Conservation (phyloP, 345 rosid genomes). For the Brassica juncea region DNA sequence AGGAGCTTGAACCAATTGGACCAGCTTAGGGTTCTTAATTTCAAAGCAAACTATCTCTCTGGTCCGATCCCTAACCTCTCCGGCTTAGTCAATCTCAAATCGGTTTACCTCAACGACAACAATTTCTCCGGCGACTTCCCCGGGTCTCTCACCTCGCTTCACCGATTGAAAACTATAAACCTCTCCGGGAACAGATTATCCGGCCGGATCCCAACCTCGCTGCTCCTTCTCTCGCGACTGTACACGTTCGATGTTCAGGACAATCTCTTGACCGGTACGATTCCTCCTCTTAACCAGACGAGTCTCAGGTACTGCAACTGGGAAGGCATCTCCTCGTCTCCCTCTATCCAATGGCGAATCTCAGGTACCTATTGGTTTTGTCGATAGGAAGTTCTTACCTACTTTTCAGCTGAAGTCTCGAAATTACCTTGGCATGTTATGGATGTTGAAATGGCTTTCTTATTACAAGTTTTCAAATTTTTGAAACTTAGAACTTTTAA, state of each 20-base stretch:
- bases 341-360: too few relatives aligned
- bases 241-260: conserved; percentile 64
- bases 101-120: conserved; percentile 67
- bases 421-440: too few relatives aligned
- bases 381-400: too few relatives aligned
- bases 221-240: conserved; percentile 59
- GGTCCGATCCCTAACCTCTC: conserved; percentile 73
- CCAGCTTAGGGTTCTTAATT: conserved; percentile 85
- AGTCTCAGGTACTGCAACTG: conserved; percentile 71
- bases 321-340: too few relatives aligned
- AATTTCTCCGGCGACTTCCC: conserved; percentile 81
- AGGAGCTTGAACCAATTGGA: conserved; percentile 61
- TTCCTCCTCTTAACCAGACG: conserved; percentile 82
- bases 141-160: conserved; percentile 57
- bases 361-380: too few relatives aligned
- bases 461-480: too few relatives aligned
- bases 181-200: conserved; percentile 61
- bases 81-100: conserved; percentile 74
- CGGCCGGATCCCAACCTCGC: conserved; percentile 63
- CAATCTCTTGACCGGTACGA: conserved; percentile 57
- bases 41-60: conserved; percentile 78
- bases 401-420: too few relatives aligned
- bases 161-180: conserved; percentile 70
- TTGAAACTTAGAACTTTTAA: too few relatives aligned
- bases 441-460: too few relatives aligned